Evolutionary conservation across 345 rosid genomes (phyloP).

Genomic region (Eucalyptus melliodora): DNA sequence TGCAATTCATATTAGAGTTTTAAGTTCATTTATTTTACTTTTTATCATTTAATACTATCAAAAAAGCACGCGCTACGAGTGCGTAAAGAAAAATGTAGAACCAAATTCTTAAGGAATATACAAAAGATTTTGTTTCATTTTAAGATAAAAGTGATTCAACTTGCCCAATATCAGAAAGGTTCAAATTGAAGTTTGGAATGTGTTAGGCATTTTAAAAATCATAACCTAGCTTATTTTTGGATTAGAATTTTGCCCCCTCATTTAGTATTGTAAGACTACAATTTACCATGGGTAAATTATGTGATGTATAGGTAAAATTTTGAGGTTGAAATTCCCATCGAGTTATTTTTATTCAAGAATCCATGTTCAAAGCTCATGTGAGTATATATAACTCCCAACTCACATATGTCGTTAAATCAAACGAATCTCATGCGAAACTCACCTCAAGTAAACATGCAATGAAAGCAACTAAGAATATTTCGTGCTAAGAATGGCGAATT

Average conservation of each 20-base stretch:
- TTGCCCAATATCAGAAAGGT: not conserved
- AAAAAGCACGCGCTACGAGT: accelerated
- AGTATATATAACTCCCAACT: not conserved
- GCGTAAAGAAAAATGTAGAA: not conserved
- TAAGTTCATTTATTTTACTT: not conserved
- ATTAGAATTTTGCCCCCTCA: not conserved
- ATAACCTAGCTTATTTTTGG: not conserved
- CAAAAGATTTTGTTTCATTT: not conserved
- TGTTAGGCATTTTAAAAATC: not conserved
- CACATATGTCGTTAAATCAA: accelerated
- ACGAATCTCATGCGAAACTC: not conserved
- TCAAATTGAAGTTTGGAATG: not conserved
- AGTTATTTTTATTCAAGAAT: not conserved
- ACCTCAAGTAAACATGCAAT: not conserved
- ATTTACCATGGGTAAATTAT: not conserved
- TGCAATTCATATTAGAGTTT: not conserved
- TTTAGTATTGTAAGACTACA: not conserved
- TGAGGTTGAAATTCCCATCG: not conserved
- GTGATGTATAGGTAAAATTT: not conserved
- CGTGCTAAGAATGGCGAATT: not conserved
- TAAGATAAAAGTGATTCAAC: not conserved
- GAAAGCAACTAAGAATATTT: not conserved
- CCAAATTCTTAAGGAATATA: not conserved
- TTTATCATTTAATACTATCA: not conserved
- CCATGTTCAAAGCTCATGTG: not conserved